Base-by-base conservation (phyloP, 2,329 filamentous ascomycete genomes). In the Drechslerella stenobrocha region DNA sequence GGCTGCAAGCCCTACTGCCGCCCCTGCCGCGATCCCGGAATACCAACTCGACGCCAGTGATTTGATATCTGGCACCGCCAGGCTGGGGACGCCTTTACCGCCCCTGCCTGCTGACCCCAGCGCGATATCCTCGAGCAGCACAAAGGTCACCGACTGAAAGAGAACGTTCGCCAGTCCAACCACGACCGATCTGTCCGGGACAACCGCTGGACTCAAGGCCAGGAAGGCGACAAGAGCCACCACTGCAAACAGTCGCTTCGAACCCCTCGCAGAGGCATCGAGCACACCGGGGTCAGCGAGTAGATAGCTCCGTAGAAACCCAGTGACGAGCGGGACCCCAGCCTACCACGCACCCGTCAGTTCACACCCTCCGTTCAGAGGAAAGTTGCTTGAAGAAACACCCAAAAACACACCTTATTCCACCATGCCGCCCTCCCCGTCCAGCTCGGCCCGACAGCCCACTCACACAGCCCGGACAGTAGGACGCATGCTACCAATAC, bases 351-450 rank as follows among this genome's bases (percentile, higher is more conserved):
- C 11, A 45, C 11, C 15, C 22, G 46, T 53, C 28, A 61, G 57
- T 32, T 44, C 15, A 22, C n/a, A 6, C 15, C 34, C 22, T 44
- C 47, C 47, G 30, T n/a, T 20, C 45, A 5, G 6, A 42, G n/a
- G n/a, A n/a, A n/a, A n/a, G n/a, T n/a, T n/a, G n/a, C n/a, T n/a
- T n/a, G n/a, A n/a, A n/a, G n/a, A n/a, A n/a, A n/a, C n/a, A n/a
- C n/a, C n/a, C n/a, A n/a, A n/a, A n/a, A 7, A 57, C 64, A 44
- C 45, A 69, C 64, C 64, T 69, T 69, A 57, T 61, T 48, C 64
- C 64, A 69, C 64, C 64, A 69, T 13, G 57, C 58, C 2, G 56
- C 64, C 23, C 53, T 69, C 24, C 52, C 64, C 7, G 26, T 40
- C 64, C 56, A 69, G 15, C 28, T 51, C n/a, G 64, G 52, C 11